A percentile compares a stretch with the other conserved stretches of the same genome.
These are phyloP conservation scores for Rhododendron ferrugineum DNA, from an alignment of 148 eudicot genomes.

Conservation along the genomic window DNA sequence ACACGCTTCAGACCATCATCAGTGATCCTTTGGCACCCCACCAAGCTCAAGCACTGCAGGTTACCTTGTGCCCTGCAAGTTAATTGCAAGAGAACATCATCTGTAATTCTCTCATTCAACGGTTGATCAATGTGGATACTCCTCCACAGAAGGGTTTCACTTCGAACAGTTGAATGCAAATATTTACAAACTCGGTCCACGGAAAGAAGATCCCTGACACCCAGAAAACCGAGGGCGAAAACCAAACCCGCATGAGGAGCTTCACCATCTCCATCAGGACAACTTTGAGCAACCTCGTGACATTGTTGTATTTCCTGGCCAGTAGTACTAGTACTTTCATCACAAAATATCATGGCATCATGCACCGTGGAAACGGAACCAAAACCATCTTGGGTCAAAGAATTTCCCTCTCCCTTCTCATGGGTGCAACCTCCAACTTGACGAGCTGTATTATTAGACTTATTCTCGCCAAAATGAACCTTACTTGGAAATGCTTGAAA, in stretches of 20 bases:
- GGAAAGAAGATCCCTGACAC: constrained; percentile 57
- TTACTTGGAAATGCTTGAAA: constrained; percentile 36
- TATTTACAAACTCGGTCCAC: constrained; percentile 78
- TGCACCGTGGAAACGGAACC: constrained; percentile 12
- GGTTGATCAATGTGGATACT: constrained; percentile 55
- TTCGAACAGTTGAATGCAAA: constrained; percentile 37
- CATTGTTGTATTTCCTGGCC: constrained; percentile 4
- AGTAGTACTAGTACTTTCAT: constrained; percentile 5
- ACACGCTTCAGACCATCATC: constrained; percentile 62
- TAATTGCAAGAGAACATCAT: constrained; percentile 58
- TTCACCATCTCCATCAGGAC: constrained; percentile 27
- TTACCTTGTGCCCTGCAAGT: constrained; percentile 65
- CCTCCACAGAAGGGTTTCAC: constrained; percentile 71
- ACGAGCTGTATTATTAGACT: constrained; percentile 10
- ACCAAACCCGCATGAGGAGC: constrained; percentile 52
- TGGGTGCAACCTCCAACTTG: constrained; percentile 3
- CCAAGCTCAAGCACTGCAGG: constrained; percentile 65
- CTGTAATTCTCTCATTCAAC: constrained; percentile 52
- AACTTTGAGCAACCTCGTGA: constrained; percentile 12
- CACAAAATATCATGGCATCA: neutral
- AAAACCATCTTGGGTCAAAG: constrained; percentile 11
- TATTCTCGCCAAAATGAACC: constrained; percentile 25
- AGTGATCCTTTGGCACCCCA: constrained; percentile 61
- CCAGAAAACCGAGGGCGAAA: constrained; percentile 61
- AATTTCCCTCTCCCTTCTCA: constrained; percentile 15